These are phyloP conservation scores for Coemansia erecta DNA, from an alignment of 192 early-diverging fungal genomes.

Conservation along the genomic window DNA sequence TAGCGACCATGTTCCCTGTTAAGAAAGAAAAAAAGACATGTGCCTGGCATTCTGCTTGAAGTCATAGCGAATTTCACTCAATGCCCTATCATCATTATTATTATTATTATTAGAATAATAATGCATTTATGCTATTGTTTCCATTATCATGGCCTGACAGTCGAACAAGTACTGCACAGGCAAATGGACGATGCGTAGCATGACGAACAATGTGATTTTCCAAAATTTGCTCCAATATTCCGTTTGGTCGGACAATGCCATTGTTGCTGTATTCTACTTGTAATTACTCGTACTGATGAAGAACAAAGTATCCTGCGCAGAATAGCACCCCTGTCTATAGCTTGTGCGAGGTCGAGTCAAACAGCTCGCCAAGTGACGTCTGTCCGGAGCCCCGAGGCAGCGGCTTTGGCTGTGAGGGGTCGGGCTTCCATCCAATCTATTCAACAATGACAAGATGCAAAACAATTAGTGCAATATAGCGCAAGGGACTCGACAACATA, in stretches of 20 bases:
- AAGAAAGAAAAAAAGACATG: too few relatives aligned
- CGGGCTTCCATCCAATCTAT: slow-evolving; percentile 93
- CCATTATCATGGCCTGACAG: too few relatives aligned
- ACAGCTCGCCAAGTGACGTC: slow-evolving; percentile 73
- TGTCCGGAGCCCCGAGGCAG: slow-evolving; percentile 75
- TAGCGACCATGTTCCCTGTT: too few relatives aligned
- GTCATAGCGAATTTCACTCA: too few relatives aligned
- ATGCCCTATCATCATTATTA: too few relatives aligned
- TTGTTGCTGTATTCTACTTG: neutral
- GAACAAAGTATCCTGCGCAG: slow-evolving; percentile 1
- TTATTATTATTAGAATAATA: too few relatives aligned
- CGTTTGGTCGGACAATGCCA: neutral
- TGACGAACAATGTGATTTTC: too few relatives aligned
- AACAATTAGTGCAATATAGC: neutral
- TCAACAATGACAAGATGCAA: neutral
- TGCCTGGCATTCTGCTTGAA: too few relatives aligned
- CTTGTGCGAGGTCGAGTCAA: slow-evolving; percentile 37
- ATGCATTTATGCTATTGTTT: too few relatives aligned
- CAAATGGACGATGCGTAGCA: too few relatives aligned
- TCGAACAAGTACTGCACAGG: too few relatives aligned
- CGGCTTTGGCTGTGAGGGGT: slow-evolving; percentile 79
- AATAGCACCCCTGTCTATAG: slow-evolving; percentile 12
- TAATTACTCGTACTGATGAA: neutral
- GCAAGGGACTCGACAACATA: neutral
- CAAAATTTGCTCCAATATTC: too few relatives aligned